These are phyloP conservation scores for Glycyrrhiza uralensis DNA, from an alignment of 306 rosid species.

Conservation along the genomic window DNA sequence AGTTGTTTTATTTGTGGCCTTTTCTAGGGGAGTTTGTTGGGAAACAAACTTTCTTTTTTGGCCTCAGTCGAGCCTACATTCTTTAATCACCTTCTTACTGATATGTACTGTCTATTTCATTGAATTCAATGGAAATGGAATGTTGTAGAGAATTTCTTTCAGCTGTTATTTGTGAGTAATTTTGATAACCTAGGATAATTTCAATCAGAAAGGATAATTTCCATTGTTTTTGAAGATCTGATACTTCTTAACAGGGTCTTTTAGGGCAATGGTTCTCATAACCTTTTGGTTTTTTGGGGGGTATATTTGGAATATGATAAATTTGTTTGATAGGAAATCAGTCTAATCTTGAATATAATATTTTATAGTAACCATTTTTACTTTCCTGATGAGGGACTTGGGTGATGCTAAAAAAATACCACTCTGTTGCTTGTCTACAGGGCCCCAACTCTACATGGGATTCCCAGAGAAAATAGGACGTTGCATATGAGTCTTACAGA, in stretches of 20 bases:
- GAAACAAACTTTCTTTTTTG: not conserved
- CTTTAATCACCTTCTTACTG: not conserved
- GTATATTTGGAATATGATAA: not conserved
- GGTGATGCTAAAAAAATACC: not conserved
- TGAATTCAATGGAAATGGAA: constrained; percentile 5
- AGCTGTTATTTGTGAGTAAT: constrained; percentile 10
- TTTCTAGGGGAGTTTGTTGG: not conserved
- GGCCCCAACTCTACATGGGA: constrained; percentile 81
- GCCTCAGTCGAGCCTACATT: not conserved
- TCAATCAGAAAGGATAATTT: not conserved
- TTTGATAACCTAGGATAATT: not conserved
- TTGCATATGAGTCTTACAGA: constrained; percentile 67
- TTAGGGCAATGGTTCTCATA: not conserved
- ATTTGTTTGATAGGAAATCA: constrained; percentile 1
- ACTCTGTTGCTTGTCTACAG: constrained; percentile 50
- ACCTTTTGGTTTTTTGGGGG: not conserved
- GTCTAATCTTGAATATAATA: not conserved
- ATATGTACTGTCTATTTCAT: not conserved
- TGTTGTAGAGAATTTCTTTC: not conserved
- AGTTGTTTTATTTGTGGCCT: not conserved
- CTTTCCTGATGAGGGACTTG: not conserved
- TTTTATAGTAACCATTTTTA: not conserved
- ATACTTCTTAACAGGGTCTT: constrained; percentile 1
- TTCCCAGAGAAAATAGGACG: constrained; percentile 75
- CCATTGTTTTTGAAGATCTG: not conserved